Percentiles rank a stretch among this genome's conserved stretches.
These are phyloP conservation scores for Talaromyces sp. DNA, from an alignment of 2,329 filamentous ascomycete species.

Conservation along the genomic window DNA sequence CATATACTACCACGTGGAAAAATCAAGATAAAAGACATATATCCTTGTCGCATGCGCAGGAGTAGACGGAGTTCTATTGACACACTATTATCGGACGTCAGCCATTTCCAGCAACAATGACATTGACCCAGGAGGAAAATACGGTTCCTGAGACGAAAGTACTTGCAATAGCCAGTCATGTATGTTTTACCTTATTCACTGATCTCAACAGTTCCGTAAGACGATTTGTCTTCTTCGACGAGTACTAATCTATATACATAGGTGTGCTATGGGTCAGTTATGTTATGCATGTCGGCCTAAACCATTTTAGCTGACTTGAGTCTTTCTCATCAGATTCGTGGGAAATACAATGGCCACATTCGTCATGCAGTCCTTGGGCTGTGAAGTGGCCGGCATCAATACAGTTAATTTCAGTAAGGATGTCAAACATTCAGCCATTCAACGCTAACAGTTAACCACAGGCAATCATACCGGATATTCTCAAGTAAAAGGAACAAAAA, in stretches of 20 bases:
- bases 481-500: constrained; percentile 78
- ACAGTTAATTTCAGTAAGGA: constrained; percentile 92
- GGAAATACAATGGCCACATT: constrained; percentile 97
- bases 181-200: constrained; percentile 47
- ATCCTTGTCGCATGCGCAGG: not conserved
- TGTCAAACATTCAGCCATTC: not conserved
- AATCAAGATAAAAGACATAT: not conserved
- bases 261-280: constrained; percentile 14
- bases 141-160: constrained; percentile 61
- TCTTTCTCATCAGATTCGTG: constrained; percentile 65
- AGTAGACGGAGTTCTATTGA: not conserved
- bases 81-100: not conserved
- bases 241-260: constrained; percentile 16
- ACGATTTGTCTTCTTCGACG: not conserved
- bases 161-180: constrained; percentile 90
- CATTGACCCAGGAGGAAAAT: constrained; percentile 1
- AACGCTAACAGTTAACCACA: constrained; percentile 32
- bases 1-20: not conserved
- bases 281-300: not conserved
- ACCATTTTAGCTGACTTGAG: not conserved
- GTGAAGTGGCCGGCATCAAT: constrained; percentile 88
- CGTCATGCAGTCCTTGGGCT: constrained; percentile 87
- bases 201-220: not conserved
- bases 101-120: constrained; percentile 3
- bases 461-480: constrained; percentile 93